Percentiles rank a stretch among this genome's conserved stretches.
Conservation (phyloP, 78 protist species). For the Polysphondylium violaceum region DNA sequence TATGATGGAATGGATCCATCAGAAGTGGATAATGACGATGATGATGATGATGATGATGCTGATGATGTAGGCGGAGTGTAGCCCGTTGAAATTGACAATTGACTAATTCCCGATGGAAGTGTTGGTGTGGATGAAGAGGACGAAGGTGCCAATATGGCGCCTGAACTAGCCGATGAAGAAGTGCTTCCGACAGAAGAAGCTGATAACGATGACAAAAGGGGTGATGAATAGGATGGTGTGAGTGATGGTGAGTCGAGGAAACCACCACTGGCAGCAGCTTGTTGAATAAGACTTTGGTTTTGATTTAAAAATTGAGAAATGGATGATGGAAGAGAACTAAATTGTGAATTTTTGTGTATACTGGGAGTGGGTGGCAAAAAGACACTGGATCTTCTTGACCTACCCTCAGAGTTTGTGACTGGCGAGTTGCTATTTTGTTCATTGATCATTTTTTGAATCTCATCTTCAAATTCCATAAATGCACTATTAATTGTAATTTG, state of each 20-base stretch:
- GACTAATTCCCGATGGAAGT: neutral
- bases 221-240: neutral
- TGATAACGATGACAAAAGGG: neutral
- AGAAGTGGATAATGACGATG: neutral
- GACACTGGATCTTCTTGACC: slow-evolving; percentile 24
- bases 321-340: too few species aligned
- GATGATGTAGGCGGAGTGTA: neutral
- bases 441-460: slow-evolving; percentile 22
- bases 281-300: too few species aligned
- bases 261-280: too few species aligned
- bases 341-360: too few species aligned
- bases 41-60: neutral
- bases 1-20: slow-evolving; percentile 13
- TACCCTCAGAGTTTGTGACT: neutral
- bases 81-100: neutral
- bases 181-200: neutral
- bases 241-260: neutral
- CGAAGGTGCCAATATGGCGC: neutral
- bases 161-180: neutral
- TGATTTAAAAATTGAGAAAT: too few species aligned
- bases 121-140: slow-evolving; percentile 7
- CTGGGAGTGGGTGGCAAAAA: slow-evolving; percentile 44
- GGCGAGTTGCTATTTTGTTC: neutral
- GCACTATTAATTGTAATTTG: slow-evolving; percentile 19
- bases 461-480: slow-evolving; percentile 31